A percentile compares a stretch with the other conserved stretches of the same genome.
These are phyloP conservation scores for Wallacemonas rigidus DNA, from an alignment of 208 protist genomes.

Conservation along the genomic window DNA sequence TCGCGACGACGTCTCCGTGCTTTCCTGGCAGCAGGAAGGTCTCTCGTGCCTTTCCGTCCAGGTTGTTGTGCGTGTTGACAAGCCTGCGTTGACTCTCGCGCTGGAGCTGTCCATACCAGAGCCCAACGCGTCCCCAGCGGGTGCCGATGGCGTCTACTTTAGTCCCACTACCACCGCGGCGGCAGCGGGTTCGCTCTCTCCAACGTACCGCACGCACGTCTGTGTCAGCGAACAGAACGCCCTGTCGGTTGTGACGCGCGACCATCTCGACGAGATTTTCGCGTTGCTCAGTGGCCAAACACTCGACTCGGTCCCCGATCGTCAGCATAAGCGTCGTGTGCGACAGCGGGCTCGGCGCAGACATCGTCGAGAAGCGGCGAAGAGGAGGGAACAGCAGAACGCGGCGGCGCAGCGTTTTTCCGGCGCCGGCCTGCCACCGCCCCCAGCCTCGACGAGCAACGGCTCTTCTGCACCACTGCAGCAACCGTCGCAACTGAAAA, in stretches of 20 bases:
- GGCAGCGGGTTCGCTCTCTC: neutral
- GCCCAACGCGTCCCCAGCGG: neutral
- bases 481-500: neutral
- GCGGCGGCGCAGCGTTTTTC: too few relatives aligned
- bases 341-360: neutral
- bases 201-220: neutral
- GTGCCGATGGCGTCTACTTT: neutral
- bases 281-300: slow-evolving; percentile 21
- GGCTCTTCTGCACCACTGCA: neutral
- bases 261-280: slow-evolving; percentile 16
- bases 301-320: slow-evolving; percentile 11
- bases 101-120: slow-evolving; percentile 1
- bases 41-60: neutral
- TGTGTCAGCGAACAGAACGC: neutral
- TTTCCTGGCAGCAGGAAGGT: slow-evolving; percentile 3
- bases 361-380: neutral
- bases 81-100: slow-evolving; percentile 26
- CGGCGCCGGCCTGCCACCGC: too few relatives aligned
- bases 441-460: too few relatives aligned
- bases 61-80: neutral
- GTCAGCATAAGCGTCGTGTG: neutral
- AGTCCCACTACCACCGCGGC: neutral
- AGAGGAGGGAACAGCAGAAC: neutral
- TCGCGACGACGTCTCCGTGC: slow-evolving; percentile 12
- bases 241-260: slow-evolving; percentile 6